Evolutionary conservation across 371 early-diverging fungal species (phyloP).

Genomic region (Parasitella parasitica): DNA sequence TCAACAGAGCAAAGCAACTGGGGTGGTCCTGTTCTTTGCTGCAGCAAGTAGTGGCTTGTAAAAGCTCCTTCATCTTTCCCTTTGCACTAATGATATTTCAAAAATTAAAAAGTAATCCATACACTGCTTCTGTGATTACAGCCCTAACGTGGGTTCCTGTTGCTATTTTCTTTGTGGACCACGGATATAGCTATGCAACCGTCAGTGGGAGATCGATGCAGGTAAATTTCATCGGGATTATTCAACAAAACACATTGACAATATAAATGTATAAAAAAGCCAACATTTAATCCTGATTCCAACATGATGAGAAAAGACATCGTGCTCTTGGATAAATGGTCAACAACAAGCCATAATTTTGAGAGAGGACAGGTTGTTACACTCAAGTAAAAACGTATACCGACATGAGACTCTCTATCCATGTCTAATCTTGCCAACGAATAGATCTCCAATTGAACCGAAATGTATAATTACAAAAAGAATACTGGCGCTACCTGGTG

Average conservation of each 20-base stretch:
- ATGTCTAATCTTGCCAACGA: neutral
- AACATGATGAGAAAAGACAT: slow-evolving; percentile 67
- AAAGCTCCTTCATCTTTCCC: neutral
- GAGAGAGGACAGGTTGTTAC: slow-evolving; percentile 84
- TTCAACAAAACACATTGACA: neutral
- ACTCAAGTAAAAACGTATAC: slow-evolving; percentile 52
- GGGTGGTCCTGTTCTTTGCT: neutral
- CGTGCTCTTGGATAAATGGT: slow-evolving; percentile 76
- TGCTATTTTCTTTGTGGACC: slow-evolving; percentile 57
- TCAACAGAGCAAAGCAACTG: neutral
- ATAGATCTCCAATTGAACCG: slow-evolving; percentile 73
- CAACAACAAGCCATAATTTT: slow-evolving; percentile 51
- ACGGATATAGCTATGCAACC: slow-evolving; percentile 61
- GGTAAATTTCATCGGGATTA: slow-evolving; percentile 30
- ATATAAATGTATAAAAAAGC: slow-evolving; percentile 53
- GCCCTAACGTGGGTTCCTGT: slow-evolving; percentile 62
- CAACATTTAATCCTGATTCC: slow-evolving; percentile 89
- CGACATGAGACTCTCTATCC: neutral
- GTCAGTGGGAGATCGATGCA: slow-evolving; percentile 75
- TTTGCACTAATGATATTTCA: slow-evolving; percentile 20
- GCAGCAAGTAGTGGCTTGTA: slow-evolving; percentile 1
- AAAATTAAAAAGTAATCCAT: slow-evolving; percentile 32
- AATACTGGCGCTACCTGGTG: slow-evolving; percentile 85
- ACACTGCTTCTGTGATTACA: slow-evolving; percentile 24
- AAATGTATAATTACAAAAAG: slow-evolving; percentile 76